Conservation (phyloP, 2,329 filamentous ascomycete species). For the Colletotrichum musae region DNA sequence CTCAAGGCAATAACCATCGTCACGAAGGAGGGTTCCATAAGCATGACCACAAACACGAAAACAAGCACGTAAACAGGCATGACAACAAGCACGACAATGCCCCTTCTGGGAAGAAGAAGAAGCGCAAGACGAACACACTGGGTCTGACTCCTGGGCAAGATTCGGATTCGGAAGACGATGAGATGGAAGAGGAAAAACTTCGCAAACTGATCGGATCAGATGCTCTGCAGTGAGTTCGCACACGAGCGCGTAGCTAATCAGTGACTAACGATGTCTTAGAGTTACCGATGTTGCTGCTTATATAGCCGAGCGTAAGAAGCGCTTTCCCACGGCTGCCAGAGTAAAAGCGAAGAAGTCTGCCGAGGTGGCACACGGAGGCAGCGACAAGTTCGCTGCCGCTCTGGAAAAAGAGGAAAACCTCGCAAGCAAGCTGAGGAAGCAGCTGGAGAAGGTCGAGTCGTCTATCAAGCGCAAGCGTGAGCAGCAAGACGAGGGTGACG, state of each 20-base stretch:
- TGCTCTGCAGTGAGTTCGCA: constrained; percentile 64
- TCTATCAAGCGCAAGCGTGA: constrained; percentile 79
- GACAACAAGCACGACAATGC: constrained; percentile 53
- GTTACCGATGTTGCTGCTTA: constrained; percentile 82
- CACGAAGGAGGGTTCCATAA: constrained; percentile 39
- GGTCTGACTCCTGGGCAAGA: constrained; percentile 78
- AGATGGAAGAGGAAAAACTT: constrained; percentile 79
- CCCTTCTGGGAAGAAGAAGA: constrained; percentile 75
- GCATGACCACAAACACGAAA: constrained; percentile 46
- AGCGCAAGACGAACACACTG: constrained; percentile 79
- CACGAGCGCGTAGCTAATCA: neutral
- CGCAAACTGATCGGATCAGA: constrained; percentile 69
- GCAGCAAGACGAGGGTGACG: constrained; percentile 76
- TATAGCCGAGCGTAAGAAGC: constrained; percentile 83
- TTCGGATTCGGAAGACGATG: constrained; percentile 75
- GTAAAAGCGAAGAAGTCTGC: constrained; percentile 73
- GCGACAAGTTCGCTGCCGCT: constrained; percentile 39
- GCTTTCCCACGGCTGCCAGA: constrained; percentile 84
- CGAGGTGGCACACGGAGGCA: constrained; percentile 47
- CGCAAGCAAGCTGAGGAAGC: constrained; percentile 73
- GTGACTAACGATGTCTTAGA: constrained; percentile 49
- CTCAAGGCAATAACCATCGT: constrained; percentile 50
- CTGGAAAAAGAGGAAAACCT: constrained; percentile 72
- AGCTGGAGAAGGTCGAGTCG: constrained; percentile 79
- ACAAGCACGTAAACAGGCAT: too few relatives aligned